Evolutionary conservation across 768 basidiomycete genomes (phyloP).

Genomic region (Dioszegia crocea): DNA sequence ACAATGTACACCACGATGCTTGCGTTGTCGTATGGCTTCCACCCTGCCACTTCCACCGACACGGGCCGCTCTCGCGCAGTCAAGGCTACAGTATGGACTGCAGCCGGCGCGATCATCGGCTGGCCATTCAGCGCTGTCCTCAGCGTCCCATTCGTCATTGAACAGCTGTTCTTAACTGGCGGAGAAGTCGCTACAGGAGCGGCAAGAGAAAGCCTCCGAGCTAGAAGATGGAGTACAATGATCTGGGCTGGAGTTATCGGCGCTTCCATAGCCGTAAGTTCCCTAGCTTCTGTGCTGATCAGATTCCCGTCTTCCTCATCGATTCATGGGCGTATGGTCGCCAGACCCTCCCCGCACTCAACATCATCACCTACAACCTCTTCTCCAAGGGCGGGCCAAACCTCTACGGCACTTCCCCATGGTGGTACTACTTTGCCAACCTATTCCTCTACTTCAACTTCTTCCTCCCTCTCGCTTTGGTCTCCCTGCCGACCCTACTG

Average conservation of each 20-base stretch:
- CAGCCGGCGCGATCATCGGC: constrained; percentile 78
- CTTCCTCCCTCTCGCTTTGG: constrained; percentile 70
- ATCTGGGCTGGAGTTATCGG: constrained; percentile 19
- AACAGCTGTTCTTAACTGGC: constrained; percentile 77
- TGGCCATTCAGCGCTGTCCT: constrained; percentile 95
- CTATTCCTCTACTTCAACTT: constrained; percentile 92
- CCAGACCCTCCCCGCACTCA: constrained; percentile 77
- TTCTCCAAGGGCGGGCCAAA: constrained; percentile 84
- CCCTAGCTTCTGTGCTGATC: constrained; percentile 51
- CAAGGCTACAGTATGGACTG: constrained; percentile 66
- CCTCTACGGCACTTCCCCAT: constrained; percentile 87
- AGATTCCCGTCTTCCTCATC: constrained; percentile 78
- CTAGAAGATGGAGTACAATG: constrained; percentile 31
- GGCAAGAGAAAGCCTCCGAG: constrained; percentile 25
- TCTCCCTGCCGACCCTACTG: constrained; percentile 71
- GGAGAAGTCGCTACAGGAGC: constrained; percentile 54
- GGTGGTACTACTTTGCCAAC: constrained; percentile 80
- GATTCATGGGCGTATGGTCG: constrained; percentile 85
- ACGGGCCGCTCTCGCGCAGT: constrained; percentile 59
- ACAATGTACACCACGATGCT: constrained; percentile 83
- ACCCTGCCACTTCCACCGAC: constrained; percentile 52
- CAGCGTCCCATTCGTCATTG: constrained; percentile 80
- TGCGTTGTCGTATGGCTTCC: constrained; percentile 63
- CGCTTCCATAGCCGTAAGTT: constrained; percentile 34
- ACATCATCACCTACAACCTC: constrained; percentile 89